Percentiles rank a stretch among this genome's conserved stretches.
phyloP scores from a whole-genome alignment of 1,284 basidiomycete species.

The Blastosporella zonata region DNA sequence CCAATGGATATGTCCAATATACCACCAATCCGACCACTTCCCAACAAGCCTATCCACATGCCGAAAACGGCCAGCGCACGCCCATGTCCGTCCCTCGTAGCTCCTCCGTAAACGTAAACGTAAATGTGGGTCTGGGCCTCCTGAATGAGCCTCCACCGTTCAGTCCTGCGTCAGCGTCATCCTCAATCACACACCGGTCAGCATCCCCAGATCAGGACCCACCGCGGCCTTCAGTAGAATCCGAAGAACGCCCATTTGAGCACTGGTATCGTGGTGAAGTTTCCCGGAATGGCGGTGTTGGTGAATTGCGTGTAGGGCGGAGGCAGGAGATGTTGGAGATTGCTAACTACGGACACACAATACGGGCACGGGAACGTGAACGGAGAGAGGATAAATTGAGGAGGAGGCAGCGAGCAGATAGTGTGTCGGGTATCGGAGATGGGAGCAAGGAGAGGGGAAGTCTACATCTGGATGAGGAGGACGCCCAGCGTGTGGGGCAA shows the following conservation, averaged over 20 bases:
- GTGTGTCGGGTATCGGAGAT: constrained; percentile 42
- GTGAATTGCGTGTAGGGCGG: constrained; percentile 67
- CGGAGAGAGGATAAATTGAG: constrained; percentile 24
- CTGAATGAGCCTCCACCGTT: constrained; percentile 52
- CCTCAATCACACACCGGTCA: constrained; percentile 28
- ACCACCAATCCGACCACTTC: constrained; percentile 7
- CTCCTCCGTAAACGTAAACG: constrained; percentile 19
- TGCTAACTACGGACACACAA: constrained; percentile 70
- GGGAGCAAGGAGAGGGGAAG: constrained; percentile 49
- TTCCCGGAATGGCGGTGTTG: constrained; percentile 76
- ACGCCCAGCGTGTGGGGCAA: constrained; percentile 38
- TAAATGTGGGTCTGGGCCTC: constrained; percentile 32
- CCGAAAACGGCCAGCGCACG: constrained; percentile 24
- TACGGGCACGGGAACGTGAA: constrained; percentile 27
- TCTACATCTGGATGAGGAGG: constrained; percentile 63
- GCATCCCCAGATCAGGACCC: constrained; percentile 25
- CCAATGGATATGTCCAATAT: constrained; percentile 22
- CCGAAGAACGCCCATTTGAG: constrained; percentile 74
- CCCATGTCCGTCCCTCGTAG: constrained; percentile 26
- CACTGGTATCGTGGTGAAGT: constrained; percentile 83
- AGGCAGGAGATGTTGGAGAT: constrained; percentile 79
- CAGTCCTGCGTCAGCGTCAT: constrained; percentile 32
- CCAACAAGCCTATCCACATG: not conserved
- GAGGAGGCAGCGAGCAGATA: constrained; percentile 54
- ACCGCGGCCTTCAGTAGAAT: constrained; percentile 60